These are phyloP conservation scores for Nymphaea thermarum DNA, from an alignment of 164 flowering plant species.

Conservation along the genomic window DNA sequence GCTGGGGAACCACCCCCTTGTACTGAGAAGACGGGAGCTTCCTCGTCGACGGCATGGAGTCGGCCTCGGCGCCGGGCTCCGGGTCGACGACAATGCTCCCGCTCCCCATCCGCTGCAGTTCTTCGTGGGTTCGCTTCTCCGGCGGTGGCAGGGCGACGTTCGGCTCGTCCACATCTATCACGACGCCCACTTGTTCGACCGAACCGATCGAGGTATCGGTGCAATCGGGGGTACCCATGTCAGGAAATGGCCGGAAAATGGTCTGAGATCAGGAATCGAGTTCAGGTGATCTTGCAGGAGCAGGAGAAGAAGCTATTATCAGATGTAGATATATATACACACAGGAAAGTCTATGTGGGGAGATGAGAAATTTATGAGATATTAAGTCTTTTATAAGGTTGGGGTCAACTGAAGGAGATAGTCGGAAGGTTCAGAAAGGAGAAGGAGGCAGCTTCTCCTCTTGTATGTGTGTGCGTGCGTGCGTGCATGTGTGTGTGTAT, in stretches of 20 bases:
- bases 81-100: slow-evolving; percentile 55
- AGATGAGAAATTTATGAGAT: not conserved
- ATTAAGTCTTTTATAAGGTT: not conserved
- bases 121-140: slow-evolving; percentile 16
- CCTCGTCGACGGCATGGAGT: slow-evolving; percentile 22
- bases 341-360: slow-evolving; percentile 5
- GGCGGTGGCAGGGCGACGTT: slow-evolving; percentile 4
- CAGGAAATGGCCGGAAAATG: not conserved
- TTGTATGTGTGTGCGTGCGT: slow-evolving; percentile 38
- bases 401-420: not conserved
- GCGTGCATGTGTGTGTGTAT: slow-evolving; percentile 42
- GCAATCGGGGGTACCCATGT: slow-evolving; percentile 41
- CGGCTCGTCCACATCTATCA: slow-evolving; percentile 10
- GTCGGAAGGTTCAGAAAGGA: not conserved
- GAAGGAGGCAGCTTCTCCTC: slow-evolving; percentile 9
- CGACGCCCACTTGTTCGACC: not conserved
- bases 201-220: slow-evolving; percentile 42
- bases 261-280: too few species aligned
- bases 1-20: slow-evolving; percentile 96
- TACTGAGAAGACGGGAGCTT: slow-evolving; percentile 79
- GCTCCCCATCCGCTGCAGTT: slow-evolving; percentile 59
- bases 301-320: not conserved
- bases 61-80: slow-evolving; percentile 56
- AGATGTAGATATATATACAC: not conserved
- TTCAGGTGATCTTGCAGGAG: not conserved